phyloP scores from a whole-genome alignment of 2,329 filamentous ascomycete species.

The Falciphora oryzae region DNA sequence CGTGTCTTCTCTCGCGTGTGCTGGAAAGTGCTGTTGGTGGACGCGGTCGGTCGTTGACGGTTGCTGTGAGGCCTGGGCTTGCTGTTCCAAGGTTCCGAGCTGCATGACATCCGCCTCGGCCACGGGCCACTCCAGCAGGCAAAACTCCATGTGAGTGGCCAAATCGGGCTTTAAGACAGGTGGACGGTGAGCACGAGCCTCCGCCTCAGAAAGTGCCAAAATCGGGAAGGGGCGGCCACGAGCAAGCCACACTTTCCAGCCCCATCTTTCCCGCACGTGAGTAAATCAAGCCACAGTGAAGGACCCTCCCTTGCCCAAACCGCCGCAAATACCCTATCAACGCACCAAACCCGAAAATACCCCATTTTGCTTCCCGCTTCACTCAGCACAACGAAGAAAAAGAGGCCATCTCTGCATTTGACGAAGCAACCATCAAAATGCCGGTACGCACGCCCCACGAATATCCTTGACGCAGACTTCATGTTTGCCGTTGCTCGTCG shows the following conservation, averaged over 20 bases:
- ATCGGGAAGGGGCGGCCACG: background rate
- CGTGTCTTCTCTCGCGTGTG: background rate
- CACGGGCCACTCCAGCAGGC: too few species aligned
- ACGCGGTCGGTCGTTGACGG: background rate
- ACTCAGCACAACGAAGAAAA: constrained; percentile 4
- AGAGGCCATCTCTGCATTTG: constrained; percentile 14
- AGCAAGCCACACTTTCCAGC: background rate
- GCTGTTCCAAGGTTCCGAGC: background rate
- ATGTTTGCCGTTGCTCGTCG: background rate
- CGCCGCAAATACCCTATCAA: constrained; percentile 1
- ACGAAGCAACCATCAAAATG: constrained; percentile 33
- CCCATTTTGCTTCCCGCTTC: background rate
- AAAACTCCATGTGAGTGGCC: too few species aligned
- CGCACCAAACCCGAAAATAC: background rate
- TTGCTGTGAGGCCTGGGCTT: background rate
- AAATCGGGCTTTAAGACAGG: background rate
- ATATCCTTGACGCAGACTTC: background rate
- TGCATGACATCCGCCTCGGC: background rate
- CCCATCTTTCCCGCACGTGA: background rate
- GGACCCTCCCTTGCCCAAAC: background rate
- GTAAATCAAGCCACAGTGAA: background rate
- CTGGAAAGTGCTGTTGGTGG: background rate
- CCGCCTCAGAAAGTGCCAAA: too few species aligned
- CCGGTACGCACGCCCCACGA: constrained; percentile 27
- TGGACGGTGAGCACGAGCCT: background rate